Percentiles rank a stretch among this genome's conserved stretches.
phyloP scores from a whole-genome alignment of 768 basidiomycete species.

The Collybia sordida region DNA sequence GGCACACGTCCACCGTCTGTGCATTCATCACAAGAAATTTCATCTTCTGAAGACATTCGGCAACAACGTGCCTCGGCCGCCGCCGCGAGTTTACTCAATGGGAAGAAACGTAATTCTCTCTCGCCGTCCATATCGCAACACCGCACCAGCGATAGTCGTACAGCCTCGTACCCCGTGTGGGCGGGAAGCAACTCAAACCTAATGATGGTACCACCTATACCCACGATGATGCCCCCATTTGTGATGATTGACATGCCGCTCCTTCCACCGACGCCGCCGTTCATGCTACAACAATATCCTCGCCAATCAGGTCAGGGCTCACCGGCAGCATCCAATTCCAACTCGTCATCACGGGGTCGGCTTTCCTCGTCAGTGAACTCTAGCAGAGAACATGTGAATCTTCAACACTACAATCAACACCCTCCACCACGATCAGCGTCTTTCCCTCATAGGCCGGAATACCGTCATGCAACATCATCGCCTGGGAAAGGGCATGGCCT shows the following conservation, averaged over 20 bases:
- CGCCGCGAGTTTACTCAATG: conserved; percentile 25
- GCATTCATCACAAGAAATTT: conserved; percentile 46
- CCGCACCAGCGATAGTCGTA: conserved; percentile 23
- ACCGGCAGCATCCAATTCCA: conserved; percentile 29
- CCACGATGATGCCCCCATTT: conserved; percentile 38
- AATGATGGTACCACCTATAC: conserved; percentile 37
- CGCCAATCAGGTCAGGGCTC: conserved; percentile 32
- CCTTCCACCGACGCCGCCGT: conserved; percentile 71
- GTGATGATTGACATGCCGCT: conserved; percentile 62
- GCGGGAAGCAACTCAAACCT: conserved; percentile 37
- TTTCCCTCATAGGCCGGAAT: conserved; percentile 16
- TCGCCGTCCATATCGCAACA: conserved; percentile 30
- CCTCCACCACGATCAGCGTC: conserved; percentile 22
- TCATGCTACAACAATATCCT: conserved; percentile 67
- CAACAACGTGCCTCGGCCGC: conserved; percentile 27
- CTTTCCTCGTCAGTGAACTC: conserved; percentile 31
- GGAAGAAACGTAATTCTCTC: conserved; percentile 40
- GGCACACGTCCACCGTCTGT: conserved; percentile 53
- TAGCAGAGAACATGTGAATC: conserved; percentile 23
- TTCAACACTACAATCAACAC: conserved; percentile 11
- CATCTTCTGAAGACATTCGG: conserved; percentile 57
- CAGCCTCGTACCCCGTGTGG: conserved; percentile 37
- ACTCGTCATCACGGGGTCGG: conserved; percentile 34
- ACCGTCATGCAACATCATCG: conserved; percentile 16
- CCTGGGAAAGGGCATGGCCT: conserved; percentile 8